Base-by-base conservation (phyloP, 1,139 yeast species). In the Suhomyces bokatorum region DNA sequence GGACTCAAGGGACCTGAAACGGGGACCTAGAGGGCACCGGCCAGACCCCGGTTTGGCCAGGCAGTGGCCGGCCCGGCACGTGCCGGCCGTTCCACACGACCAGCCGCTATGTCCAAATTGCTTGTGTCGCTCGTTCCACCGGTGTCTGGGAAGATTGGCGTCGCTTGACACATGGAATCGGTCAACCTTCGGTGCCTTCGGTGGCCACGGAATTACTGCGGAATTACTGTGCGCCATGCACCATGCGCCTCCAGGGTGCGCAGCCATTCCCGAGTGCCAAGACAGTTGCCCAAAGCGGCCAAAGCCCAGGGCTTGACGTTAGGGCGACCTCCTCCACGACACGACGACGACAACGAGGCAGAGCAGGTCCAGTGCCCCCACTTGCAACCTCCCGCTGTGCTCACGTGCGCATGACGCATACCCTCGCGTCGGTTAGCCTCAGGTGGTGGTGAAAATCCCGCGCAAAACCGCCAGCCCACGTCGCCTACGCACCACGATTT, bases 1-100 rank as follows among this genome's bases (percentile, higher is more conserved):
- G 36, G 36, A 34, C 14, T 2, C 11, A 20, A 27, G 24, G 36
- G 36, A 34, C 36, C 36, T 34, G 36, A 34, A 34, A 34, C 36
- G 36, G 22, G 24, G 24, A 20, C 24, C 24, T 7, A 20, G 8
- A 20, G 24, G n/a, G n/a, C n/a, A n/a, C n/a, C n/a, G n/a, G n/a
- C n/a, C n/a, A n/a, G n/a, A n/a, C n/a, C n/a, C n/a, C n/a, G n/a
- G n/a, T n/a, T n/a, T n/a, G n/a, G n/a, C n/a, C n/a, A n/a, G n/a
- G n/a, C n/a, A n/a, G n/a, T n/a, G n/a, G n/a, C 17, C 17, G 24
- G 24, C 8, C 24, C 24, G 24, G 24, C 24, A 20, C 24, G 8
- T 20, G 24, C 24, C 24, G 24, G 8, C 9, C 24, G 3, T 5
- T 4, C 17, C 17, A 3, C 17, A 17, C 17, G 5, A 17, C 17